Evolutionary conservation across 192 early-diverging fungal species (phyloP).

Genomic region (Entomortierella chlamydospora): DNA sequence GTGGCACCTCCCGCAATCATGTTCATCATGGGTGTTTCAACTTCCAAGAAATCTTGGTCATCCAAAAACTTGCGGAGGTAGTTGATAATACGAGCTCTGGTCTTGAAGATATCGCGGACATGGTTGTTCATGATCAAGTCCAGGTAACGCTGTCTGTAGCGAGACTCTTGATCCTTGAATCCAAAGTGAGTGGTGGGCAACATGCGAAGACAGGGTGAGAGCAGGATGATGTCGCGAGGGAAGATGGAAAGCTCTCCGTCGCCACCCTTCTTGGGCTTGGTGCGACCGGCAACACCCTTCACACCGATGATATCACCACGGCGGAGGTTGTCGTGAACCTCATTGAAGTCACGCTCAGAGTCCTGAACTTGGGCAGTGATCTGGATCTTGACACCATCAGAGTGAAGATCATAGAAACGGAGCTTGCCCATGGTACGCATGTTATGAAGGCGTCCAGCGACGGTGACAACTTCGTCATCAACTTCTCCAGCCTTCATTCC

Average conservation of each 20-base stretch:
- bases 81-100: conserved; percentile 93
- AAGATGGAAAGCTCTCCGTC: conserved; percentile 95
- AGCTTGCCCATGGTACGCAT: conserved; percentile 93
- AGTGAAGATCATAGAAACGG: conserved; percentile 96
- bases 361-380: conserved; percentile 87
- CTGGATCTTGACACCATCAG: conserved; percentile 94
- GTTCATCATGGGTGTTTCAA: conserved; percentile 99
- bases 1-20: conserved; percentile 98
- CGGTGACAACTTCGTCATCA: conserved; percentile 73
- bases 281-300: conserved; percentile 87
- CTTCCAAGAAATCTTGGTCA: conserved; percentile 95
- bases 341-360: conserved; percentile 76
- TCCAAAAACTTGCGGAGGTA: conserved; percentile 97
- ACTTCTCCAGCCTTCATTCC: conserved; percentile 76
- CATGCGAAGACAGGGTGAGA: conserved; percentile 95
- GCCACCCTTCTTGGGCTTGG: conserved; percentile 73
- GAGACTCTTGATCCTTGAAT: conserved; percentile 96
- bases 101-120: conserved; percentile 95
- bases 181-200: conserved; percentile 96
- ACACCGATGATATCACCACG: conserved; percentile 99
- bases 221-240: conserved; percentile 85
- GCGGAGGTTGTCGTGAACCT: conserved; percentile 83
- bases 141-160: conserved; percentile 98
- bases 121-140: conserved; percentile 99
- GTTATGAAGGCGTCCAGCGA: conserved; percentile 97